Base-by-base conservation (phyloP, 768 basidiomycete genomes). In the Lepiota brunneoincarnata region DNA sequence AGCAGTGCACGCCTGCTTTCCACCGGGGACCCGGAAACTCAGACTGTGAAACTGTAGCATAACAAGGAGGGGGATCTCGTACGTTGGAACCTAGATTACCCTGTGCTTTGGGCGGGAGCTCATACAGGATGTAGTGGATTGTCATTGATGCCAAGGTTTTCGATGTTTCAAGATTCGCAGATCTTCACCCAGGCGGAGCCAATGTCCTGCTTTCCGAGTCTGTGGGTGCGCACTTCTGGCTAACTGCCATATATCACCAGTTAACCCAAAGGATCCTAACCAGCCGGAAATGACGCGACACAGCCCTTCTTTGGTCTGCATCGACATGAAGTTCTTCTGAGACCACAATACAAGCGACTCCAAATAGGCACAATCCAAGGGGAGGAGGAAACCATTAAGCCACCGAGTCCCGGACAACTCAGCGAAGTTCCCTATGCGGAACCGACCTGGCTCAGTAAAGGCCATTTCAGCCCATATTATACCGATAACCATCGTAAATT, bases 31-130 rank as follows among this genome's bases (percentile, higher is more conserved):
- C 17, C 20, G 45, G 4, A 26, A n/a, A 44, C 21, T 43, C 49
- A 38, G 26, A 21, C 48, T 26, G 48, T 36, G 28, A 39, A 46
- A 46, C 42, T 47, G 10, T 58, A 97, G 93, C 94, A 97, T 70
- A 91, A 93, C 76, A 86, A 81, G 63, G 82, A 86, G 61, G 91
- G 88, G 44, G 86, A 95, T 68, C 68, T 97, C 59, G 90, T 88
- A 57, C 64, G 81, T 72, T 20, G 23, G 48, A 26, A 34, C 14
- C 43, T 39, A 21, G 28, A 23, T n/a, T 40, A 34, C 21, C 18
- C 37, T 48, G 18, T 34, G 5, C 5, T 24, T 31, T 31, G 14
- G 6, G 7, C 26, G 40, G 21, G 12, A 44, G 11, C 44, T 45
- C 51, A 54, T 55, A 12, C 26, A 17, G 6, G 49, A 35, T 38